phyloP scores from a whole-genome alignment of 2,329 filamentous ascomycete genomes.

The Penicillium thymicola region DNA sequence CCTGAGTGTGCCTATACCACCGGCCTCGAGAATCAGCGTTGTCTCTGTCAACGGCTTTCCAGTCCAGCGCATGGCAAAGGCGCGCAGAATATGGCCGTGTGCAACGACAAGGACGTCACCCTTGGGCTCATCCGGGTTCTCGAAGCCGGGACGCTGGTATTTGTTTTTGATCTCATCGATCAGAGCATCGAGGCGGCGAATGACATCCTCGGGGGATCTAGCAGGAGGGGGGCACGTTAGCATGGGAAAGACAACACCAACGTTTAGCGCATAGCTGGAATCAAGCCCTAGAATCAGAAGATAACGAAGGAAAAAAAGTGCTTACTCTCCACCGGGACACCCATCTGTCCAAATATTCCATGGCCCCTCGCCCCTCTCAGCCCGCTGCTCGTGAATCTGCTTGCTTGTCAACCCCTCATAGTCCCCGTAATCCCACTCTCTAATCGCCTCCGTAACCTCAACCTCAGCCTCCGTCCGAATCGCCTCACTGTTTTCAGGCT shows the following conservation, averaged over 20 bases:
- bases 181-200: conserved; percentile 67
- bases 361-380: conserved; percentile 53
- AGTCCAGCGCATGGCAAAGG: conserved; percentile 84
- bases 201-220: conserved; percentile 70
- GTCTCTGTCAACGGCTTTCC: conserved; percentile 70
- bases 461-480: conserved; percentile 59
- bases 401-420: conserved; percentile 77
- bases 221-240: not conserved
- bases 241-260: not conserved
- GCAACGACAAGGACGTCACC: conserved; percentile 76
- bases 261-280: not conserved
- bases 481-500: conserved; percentile 32
- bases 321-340: conserved; percentile 78
- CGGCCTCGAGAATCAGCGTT: conserved; percentile 79
- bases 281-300: not conserved
- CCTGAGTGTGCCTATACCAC: conserved; percentile 79
- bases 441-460: conserved; percentile 67
- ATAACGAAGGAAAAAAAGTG: conserved; percentile 20
- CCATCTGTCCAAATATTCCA: conserved; percentile 94
- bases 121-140: conserved; percentile 48
- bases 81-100: conserved; percentile 84
- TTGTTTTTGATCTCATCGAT: conserved; percentile 70
- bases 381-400: conserved; percentile 61
- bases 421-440: conserved; percentile 84
- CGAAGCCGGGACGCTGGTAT: conserved; percentile 63